Evolutionary conservation across 116 monocot species (phyloP).

Genomic region (Iris pallida): DNA sequence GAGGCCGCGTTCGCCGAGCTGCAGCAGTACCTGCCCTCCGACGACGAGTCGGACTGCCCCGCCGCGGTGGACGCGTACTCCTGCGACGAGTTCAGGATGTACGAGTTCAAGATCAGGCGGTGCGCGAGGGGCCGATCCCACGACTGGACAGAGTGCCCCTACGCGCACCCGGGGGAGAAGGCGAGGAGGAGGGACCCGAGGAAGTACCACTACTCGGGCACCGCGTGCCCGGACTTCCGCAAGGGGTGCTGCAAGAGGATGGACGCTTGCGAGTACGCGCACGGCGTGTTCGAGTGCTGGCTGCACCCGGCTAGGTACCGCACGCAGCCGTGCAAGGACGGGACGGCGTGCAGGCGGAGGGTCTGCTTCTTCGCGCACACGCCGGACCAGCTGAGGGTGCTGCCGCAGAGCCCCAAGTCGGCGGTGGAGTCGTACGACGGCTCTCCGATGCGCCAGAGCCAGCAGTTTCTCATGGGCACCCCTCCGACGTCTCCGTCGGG

Average conservation of each 20-base stretch:
- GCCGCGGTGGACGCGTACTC: slow-evolving; percentile 31
- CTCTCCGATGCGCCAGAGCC: slow-evolving; percentile 24
- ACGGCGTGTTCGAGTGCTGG: slow-evolving; percentile 63
- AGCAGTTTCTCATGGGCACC: slow-evolving; percentile 2
- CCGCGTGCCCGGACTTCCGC: slow-evolving; percentile 49
- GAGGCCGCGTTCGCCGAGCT: slow-evolving; percentile 12
- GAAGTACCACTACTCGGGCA: slow-evolving; percentile 48
- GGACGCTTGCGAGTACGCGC: slow-evolving; percentile 49
- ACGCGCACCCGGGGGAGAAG: slow-evolving; percentile 56
- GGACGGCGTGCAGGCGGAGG: slow-evolving; percentile 39
- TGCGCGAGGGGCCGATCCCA: slow-evolving; percentile 42
- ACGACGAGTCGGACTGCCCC: slow-evolving; percentile 16
- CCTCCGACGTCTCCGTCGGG: slow-evolving; percentile 21
- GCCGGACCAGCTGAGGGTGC: slow-evolving; percentile 44
- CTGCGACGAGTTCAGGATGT: slow-evolving; percentile 57
- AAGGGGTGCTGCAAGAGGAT: slow-evolving; percentile 45
- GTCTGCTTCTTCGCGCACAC: slow-evolving; percentile 60
- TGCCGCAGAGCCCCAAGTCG: slow-evolving; percentile 26
- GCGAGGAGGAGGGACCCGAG: slow-evolving; percentile 43
- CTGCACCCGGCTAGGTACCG: slow-evolving; percentile 52
- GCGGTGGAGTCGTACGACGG: slow-evolving; percentile 40
- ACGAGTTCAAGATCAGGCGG: slow-evolving; percentile 53
- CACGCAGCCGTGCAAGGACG: slow-evolving; percentile 56
- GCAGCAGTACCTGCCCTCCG: slow-evolving; percentile 13
- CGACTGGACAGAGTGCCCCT: slow-evolving; percentile 66